phyloP scores from a whole-genome alignment of 768 basidiomycete species.

The Boletus reticulatus region DNA sequence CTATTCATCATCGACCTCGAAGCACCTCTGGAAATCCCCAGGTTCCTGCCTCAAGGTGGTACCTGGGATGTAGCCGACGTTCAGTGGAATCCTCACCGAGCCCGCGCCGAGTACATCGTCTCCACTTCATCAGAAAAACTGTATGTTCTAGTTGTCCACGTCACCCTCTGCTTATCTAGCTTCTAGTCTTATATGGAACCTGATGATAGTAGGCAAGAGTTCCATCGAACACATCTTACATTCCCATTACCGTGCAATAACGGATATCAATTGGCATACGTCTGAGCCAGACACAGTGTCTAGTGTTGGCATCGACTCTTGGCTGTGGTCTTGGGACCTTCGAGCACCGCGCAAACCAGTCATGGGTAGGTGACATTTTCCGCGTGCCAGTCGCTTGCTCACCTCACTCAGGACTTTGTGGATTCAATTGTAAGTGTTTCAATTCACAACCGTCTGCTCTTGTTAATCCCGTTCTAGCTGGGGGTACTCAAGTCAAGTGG shows the following conservation, averaged over 20 bases:
- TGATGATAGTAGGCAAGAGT: conserved; percentile 68
- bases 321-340: conserved; percentile 94
- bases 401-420: conserved; percentile 46
- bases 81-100: conserved; percentile 86
- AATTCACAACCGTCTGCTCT: not conserved
- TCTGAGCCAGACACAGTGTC: conserved; percentile 81
- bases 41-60: conserved; percentile 94
- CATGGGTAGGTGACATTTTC: conserved; percentile 43
- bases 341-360: conserved; percentile 67
- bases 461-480: conserved; percentile 44
- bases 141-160: conserved; percentile 40
- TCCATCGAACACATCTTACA: conserved; percentile 83
- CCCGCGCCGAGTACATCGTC: conserved; percentile 76
- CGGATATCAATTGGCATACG: conserved; percentile 97
- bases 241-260: conserved; percentile 92
- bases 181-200: conserved; percentile 87
- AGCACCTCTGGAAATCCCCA: conserved; percentile 79
- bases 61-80: conserved; percentile 96
- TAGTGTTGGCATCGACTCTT: conserved; percentile 91
- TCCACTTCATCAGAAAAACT: conserved; percentile 89
- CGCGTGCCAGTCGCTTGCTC: not conserved
- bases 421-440: conserved; percentile 47
- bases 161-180: not conserved
- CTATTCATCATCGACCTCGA: conserved; percentile 95
- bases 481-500: conserved; percentile 97